Evolutionary conservation across 352 stramenopile genomes (phyloP), one percentile per base, ranked within the genome.

Genomic region (Phytophthora capsici): DNA sequence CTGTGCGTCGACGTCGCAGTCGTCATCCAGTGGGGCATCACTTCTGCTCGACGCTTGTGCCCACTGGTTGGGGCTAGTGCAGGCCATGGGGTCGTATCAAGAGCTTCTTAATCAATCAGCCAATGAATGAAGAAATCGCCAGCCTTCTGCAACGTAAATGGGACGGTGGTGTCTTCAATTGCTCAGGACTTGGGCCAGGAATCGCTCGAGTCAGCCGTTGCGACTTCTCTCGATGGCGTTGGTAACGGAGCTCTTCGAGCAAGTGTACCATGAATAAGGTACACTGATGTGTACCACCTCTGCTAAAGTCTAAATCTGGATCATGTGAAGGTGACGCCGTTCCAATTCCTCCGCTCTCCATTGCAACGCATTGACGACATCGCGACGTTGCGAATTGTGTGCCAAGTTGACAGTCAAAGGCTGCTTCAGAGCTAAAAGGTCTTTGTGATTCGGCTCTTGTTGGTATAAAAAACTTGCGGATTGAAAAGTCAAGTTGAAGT

Each of bases 51-150:
- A 61, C 19, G 47, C 12, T 17, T 49, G 22, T 22, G 46, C 44
- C 61, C 55, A 68, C 41, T 75, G 66, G 45, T 68, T 71, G 30
- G 55, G 62, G 32, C 62, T 71, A 16, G 37, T 57, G 17, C 56
- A 68, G 10, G 62, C 51, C 67, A 75, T 75, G 9, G 5, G 26
- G n/a, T 53, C 20, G 4, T 16, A 28, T 10, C 14, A 14, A 19
- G 16, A 47, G 28, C 38, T 57, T 68, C 53, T 69, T 64, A 62
- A 52, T 57, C 60, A 23, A 65, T 23, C 14, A 12, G 50, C 36
- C 37, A 52, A 43, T 34, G 34, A 36, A 17, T 22, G 34, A 20
- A 23, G 49, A 55, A n/a, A 50, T 20, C 28, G 16, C 16, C 6
- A 16, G n/a, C 10, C n/a, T 41, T 41, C 4, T 41, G 36, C 36